Evolutionary conservation across 352 stramenopile species (phyloP).

Genomic region (Plasmopara viticola): DNA sequence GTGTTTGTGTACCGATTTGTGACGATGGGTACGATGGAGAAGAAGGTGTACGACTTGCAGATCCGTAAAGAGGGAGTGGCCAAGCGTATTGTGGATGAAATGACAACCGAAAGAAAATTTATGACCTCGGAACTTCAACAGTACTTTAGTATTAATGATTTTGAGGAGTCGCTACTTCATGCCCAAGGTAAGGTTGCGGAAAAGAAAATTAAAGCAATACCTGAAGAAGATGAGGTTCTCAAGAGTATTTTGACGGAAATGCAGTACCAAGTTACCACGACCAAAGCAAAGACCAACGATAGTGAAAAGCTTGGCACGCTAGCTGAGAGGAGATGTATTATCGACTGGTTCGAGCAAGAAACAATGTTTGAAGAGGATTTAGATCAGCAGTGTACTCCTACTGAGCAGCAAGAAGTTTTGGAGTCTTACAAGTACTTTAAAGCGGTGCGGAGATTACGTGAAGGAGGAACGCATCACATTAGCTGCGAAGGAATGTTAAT

Average conservation of each 20-base stretch:
- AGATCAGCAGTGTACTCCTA: constrained; percentile 64
- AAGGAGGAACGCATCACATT: constrained; percentile 25
- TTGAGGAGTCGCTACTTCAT: constrained; percentile 61
- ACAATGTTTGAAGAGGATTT: constrained; percentile 88
- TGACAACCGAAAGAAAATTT: constrained; percentile 77
- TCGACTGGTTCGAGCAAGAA: constrained; percentile 86
- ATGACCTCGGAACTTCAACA: constrained; percentile 73
- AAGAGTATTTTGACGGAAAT: constrained; percentile 44
- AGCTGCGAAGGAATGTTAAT: constrained; percentile 45
- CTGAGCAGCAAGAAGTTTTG: constrained; percentile 70
- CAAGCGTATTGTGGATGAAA: constrained; percentile 86
- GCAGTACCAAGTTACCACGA: constrained; percentile 14
- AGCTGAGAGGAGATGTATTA: constrained; percentile 37
- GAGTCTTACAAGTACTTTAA: constrained; percentile 69
- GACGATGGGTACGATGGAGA: constrained; percentile 89
- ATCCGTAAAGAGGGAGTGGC: constrained; percentile 86
- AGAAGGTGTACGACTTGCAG: constrained; percentile 89
- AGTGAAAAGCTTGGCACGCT: constrained; percentile 3
- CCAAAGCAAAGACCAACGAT: too few relatives aligned
- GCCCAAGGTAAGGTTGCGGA: constrained; percentile 22
- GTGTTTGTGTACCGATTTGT: constrained; percentile 93
- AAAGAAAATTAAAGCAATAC: constrained; percentile 23
- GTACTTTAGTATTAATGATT: constrained; percentile 83
- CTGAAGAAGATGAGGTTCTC: constrained; percentile 49
- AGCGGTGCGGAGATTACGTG: constrained; percentile 43